Conservation (phyloP, 805 yeast genomes). For the Cyberlindnera americana region DNA sequence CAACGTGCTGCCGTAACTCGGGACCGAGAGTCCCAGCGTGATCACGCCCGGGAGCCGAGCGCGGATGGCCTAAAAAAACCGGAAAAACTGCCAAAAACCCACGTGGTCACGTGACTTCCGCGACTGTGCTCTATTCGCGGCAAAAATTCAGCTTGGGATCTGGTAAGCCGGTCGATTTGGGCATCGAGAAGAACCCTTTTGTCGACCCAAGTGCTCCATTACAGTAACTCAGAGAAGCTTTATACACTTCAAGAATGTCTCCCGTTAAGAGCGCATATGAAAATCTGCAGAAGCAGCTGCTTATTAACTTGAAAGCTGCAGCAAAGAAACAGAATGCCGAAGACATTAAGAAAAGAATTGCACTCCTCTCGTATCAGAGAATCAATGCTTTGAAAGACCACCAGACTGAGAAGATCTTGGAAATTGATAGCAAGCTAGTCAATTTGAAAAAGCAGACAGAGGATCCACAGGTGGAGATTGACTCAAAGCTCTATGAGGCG, state of each 20-base stretch:
- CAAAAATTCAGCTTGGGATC: no score
- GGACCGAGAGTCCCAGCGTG: slow-evolving; percentile 12
- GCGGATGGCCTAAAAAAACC: slow-evolving; percentile 1
- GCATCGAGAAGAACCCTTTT: no score
- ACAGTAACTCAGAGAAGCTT: no score
- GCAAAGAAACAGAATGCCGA: slow-evolving; percentile 26
- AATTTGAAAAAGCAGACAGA: slow-evolving; percentile 17
- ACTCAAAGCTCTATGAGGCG: slow-evolving; percentile 11
- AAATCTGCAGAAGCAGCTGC: slow-evolving; percentile 22
- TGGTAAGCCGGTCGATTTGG: no score
- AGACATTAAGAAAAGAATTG: slow-evolving; percentile 24
- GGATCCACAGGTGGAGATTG: slow-evolving; percentile 20
- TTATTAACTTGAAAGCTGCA: slow-evolving; percentile 22
- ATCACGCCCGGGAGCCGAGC: slow-evolving; percentile 12
- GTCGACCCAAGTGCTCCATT: no score
- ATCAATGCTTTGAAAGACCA: slow-evolving; percentile 24
- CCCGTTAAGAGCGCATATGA: slow-evolving; percentile 16
- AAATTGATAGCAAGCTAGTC: slow-evolving; percentile 21
- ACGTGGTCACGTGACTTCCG: neutral
- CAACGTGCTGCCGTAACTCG: slow-evolving; percentile 4
- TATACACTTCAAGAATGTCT: slow-evolving; percentile 5
- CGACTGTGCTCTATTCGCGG: neutral
- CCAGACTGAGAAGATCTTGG: slow-evolving; percentile 19
- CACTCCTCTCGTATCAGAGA: slow-evolving; percentile 26
- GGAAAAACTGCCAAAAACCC: neutral